Evolutionary conservation across 164 flowering plant genomes (phyloP), one percentile per base, ranked within the genome.

Genomic region (Chloranthus sessilifolius): DNA sequence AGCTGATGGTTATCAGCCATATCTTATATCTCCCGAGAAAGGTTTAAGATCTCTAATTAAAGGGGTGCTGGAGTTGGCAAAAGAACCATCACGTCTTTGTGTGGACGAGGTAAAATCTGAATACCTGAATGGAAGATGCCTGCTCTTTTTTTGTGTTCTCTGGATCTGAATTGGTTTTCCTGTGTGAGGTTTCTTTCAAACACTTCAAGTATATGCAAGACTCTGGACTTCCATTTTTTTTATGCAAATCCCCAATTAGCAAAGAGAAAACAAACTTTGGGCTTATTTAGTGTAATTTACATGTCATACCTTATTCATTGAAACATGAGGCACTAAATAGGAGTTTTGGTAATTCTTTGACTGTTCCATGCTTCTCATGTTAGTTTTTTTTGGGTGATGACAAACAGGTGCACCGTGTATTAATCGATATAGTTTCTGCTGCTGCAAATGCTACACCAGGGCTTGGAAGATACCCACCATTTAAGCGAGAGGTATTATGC

Each of bases 21-120:
- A 94, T 73, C 97, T 94, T 53, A 94, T 94, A 56, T 94, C 99
- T 59, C 99, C 99, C 3, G 99, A 94, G 65, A 94, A 94, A 60
- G 97, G 99, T 35, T 63, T 94, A 46, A 76, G 99, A 55, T 94
- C 99, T 38, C 68, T 94, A 48, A 87, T 94, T 56, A 94, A 89
- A 63, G 72, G 65, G 50, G 97, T 94, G 26, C 71, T 94, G 33
- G 99, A 89, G 71, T 66, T 94, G 52, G 99, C 99, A 19, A 94
- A 94, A 58, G 99, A 94, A 58, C 96, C 99, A 43, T 83, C 97
- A 61, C 82, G 84, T 42, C 83, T 87, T 41, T 94, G 97, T 68
- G 99, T 94, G 46, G 99, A 94, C 60, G 99, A 94, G 97, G 97
- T 87, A 73, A 65, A n/a, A n/a, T n/a, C n/a, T n/a, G n/a, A n/a